Evolutionary conservation across 2,329 filamentous ascomycete species (phyloP), one percentile per base, ranked within the genome.

Genomic region (Pseudocercospora macadamiae): DNA sequence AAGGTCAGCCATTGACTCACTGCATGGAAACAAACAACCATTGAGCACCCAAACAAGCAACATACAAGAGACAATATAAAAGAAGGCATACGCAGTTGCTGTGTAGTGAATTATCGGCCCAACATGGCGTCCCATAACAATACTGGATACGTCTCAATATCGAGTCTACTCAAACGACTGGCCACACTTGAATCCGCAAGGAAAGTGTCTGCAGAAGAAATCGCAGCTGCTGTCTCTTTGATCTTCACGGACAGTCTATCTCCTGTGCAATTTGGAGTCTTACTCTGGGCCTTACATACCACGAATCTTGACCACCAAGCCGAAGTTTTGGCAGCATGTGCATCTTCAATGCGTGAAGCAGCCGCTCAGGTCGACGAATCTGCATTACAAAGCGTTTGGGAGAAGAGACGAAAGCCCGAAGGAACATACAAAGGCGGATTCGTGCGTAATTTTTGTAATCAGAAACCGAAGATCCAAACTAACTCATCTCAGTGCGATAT

Each of bases 221-320:
- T 99, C 73, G 91, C 93, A 60, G 83, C 88, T n/a, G 93, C 93
- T 54, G 88, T 97, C 68, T 88, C 91, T 3, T 83, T 93, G 71
- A 96, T 97, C 72, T 97, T 97, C 76, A 93, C 92, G 59, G 89
- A 97, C 77, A 86, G 87, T 65, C 82, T 97, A 16, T 93, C 90
- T n/a, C 88, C 90, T 36, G 89, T 93, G 7, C 95, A 97, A 74
- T 89, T 90, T 1, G 90, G 90, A 54, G 89, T 93, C 36, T 82
- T 99, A 56, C 82, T 97, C 53, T 97, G 95, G 71, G 90, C 92
- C 55, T 82, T 99, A 45, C 93, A 97, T 77, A 97, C 96, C 67
- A 96, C 92, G 1, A 87, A 88, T 59, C 85, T 91, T 74, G 95
- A 97, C 75, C 85, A 89, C 65, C 85, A 89, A 64, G 86, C 93